Percentiles rank a stretch among this genome's conserved stretches.
Evolutionary conservation across 805 yeast genomes (phyloP).

Genomic region (Candida ortonii): DNA sequence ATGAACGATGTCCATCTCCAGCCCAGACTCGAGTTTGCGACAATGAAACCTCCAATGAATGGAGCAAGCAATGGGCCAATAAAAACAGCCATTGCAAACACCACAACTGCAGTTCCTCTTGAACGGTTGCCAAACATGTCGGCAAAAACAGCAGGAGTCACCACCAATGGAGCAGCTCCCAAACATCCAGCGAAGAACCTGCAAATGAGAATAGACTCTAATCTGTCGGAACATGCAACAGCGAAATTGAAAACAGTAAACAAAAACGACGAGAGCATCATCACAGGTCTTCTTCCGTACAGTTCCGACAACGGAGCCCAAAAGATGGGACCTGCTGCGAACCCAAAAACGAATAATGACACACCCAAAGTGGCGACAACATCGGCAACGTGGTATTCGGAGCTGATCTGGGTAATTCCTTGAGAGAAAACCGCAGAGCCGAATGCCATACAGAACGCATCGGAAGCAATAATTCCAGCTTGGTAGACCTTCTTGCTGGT

Average conservation of each 20-base stretch:
- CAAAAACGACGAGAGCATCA: constrained; percentile 55
- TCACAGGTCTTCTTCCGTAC: constrained; percentile 64
- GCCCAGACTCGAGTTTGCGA: constrained; percentile 51
- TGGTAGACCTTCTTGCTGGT: constrained; percentile 41
- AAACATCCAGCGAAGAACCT: constrained; percentile 77
- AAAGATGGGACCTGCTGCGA: constrained; percentile 86
- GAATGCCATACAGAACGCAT: constrained; percentile 55
- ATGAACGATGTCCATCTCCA: constrained; percentile 85
- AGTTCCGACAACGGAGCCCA: constrained; percentile 90
- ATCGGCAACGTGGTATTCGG: constrained; percentile 54
- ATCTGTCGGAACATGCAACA: constrained; percentile 71
- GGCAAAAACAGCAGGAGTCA: constrained; percentile 83
- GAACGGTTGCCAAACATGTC: constrained; percentile 65
- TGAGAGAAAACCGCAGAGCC: constrained; percentile 84
- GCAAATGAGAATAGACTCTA: constrained; percentile 73
- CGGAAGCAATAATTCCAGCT: constrained; percentile 45
- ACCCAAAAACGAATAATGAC: constrained; percentile 85
- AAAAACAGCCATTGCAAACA: constrained; percentile 72
- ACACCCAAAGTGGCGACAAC: constrained; percentile 75
- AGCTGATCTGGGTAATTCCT: constrained; percentile 48
- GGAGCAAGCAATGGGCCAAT: constrained; percentile 84
- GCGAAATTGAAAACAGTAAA: constrained; percentile 65
- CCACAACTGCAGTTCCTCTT: constrained; percentile 74
- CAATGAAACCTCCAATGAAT: constrained; percentile 68
- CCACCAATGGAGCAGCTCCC: constrained; percentile 84